These are phyloP conservation scores for Mortierella sp. DNA, from an alignment of 371 early-diverging fungal genomes.

Conservation along the genomic window DNA sequence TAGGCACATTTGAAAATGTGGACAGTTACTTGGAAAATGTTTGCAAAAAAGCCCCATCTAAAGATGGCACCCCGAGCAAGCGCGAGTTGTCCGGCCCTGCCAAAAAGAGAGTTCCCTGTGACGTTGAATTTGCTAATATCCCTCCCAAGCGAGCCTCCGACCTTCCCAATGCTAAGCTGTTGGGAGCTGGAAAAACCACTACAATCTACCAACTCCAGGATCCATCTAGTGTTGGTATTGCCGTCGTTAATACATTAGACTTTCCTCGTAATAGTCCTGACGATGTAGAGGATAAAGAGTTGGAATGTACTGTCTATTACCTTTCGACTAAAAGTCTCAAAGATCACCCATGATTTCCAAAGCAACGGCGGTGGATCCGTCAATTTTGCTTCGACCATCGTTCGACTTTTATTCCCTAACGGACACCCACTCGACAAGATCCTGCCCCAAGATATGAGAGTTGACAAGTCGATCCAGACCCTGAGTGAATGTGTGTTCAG, in stretches of 20 bases:
- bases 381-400: slow-evolving; percentile 20
- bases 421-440: slow-evolving; percentile 10
- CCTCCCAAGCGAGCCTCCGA: neutral
- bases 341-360: slow-evolving; percentile 28
- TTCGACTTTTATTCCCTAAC: slow-evolving; percentile 29
- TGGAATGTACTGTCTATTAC: neutral
- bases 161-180: slow-evolving; percentile 8
- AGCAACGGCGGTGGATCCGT: slow-evolving; percentile 36
- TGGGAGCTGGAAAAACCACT: slow-evolving; percentile 26
- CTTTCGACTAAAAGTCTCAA: slow-evolving; percentile 18
- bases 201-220: slow-evolving; percentile 32
- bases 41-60: neutral
- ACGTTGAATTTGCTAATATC: neutral
- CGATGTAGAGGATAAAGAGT: neutral
- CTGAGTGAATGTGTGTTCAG: slow-evolving; percentile 3
- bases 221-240: slow-evolving; percentile 31
- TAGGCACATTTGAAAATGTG: neutral
- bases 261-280: neutral
- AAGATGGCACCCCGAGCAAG: neutral
- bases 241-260: slow-evolving; percentile 22
- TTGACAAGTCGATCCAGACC: slow-evolving; percentile 17
- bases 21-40: slow-evolving; percentile 15
- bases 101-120: slow-evolving; percentile 10
- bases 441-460: slow-evolving; percentile 13
- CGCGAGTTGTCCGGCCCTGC: neutral